Percentiles rank a stretch among this genome's conserved stretches.
Evolutionary conservation across 805 yeast genomes (phyloP).

Genomic region (Priceomyces medius): DNA sequence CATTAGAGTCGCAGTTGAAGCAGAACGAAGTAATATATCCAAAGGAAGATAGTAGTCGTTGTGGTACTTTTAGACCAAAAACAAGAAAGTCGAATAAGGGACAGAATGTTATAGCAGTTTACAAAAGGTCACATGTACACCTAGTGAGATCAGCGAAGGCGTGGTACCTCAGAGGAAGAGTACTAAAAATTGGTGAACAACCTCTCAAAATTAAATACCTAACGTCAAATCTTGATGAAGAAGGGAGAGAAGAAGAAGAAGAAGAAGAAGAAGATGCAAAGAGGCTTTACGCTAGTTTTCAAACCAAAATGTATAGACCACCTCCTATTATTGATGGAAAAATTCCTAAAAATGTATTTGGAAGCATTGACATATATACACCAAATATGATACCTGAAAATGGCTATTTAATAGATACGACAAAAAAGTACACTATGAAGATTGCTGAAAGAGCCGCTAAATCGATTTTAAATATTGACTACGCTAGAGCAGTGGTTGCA

Average conservation of each 20-base stretch:
- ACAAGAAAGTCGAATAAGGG: conserved; percentile 7
- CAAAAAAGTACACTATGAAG: conserved; percentile 33
- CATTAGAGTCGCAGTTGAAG: conserved; percentile 69
- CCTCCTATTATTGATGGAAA: conserved; percentile 64
- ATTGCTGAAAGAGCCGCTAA: conserved; percentile 70
- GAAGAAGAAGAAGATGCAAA: conserved; percentile 54
- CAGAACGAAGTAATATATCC: conserved; percentile 73
- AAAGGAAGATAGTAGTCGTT: conserved; percentile 48
- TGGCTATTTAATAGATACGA: conserved; percentile 52
- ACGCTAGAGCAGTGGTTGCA: conserved; percentile 83
- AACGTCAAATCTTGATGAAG: conserved; percentile 6
- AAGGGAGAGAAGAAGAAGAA: conserved; percentile 21
- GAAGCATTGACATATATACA: conserved; percentile 79
- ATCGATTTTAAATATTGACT: conserved; percentile 61
- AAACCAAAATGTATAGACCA: conserved; percentile 71
- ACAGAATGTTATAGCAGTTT: conserved; percentile 54
- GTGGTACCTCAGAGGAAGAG: conserved; percentile 83
- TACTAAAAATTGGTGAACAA: conserved; percentile 66
- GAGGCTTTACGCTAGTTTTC: conserved; percentile 72
- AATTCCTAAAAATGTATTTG: conserved; percentile 73
- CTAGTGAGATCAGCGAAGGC: conserved; percentile 69
- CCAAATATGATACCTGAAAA: conserved; percentile 83
- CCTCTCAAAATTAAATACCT: conserved; percentile 53
- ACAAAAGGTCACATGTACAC: conserved; percentile 63
- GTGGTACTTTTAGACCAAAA: conserved; percentile 64